phyloP scores from a whole-genome alignment of 768 basidiomycete species.

The Phylloporus sp. region DNA sequence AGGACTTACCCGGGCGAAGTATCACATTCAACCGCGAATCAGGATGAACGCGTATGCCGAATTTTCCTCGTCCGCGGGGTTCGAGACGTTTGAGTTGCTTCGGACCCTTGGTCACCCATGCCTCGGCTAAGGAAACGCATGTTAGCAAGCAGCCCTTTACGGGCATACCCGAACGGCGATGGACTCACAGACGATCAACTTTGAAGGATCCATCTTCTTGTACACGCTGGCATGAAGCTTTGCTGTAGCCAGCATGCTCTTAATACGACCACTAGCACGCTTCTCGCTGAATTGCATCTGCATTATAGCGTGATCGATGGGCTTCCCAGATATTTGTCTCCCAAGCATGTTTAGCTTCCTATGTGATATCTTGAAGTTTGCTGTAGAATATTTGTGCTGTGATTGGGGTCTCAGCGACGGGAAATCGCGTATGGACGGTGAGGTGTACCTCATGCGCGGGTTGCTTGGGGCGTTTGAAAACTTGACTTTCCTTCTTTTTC shows the following conservation, averaged over 20 bases:
- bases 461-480: constrained; percentile 17
- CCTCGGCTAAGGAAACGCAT: constrained; percentile 56
- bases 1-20: constrained; percentile 76
- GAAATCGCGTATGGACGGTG: neutral
- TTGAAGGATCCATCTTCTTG: constrained; percentile 67
- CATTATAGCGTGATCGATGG: constrained; percentile 91
- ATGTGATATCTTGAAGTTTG: constrained; percentile 89
- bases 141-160: constrained; percentile 6
- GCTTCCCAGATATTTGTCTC: constrained; percentile 83
- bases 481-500: constrained; percentile 11
- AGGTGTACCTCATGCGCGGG: constrained; percentile 29
- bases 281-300: constrained; percentile 98
- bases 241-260: constrained; percentile 84
- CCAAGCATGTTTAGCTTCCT: constrained; percentile 90
- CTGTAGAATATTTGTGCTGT: constrained; percentile 91
- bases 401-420: constrained; percentile 8
- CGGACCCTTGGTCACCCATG: constrained; percentile 90
- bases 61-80: constrained; percentile 77
- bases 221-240: constrained; percentile 79
- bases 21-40: constrained; percentile 73
- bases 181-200: constrained; percentile 77
- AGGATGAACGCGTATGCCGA: constrained; percentile 73
- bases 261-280: constrained; percentile 77
- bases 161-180: neutral
- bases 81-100: constrained; percentile 64